Evolutionary conservation across 2,329 filamentous ascomycete species (phyloP), one percentile per base, ranked within the genome.

Genomic region (Cladosporium velox): DNA sequence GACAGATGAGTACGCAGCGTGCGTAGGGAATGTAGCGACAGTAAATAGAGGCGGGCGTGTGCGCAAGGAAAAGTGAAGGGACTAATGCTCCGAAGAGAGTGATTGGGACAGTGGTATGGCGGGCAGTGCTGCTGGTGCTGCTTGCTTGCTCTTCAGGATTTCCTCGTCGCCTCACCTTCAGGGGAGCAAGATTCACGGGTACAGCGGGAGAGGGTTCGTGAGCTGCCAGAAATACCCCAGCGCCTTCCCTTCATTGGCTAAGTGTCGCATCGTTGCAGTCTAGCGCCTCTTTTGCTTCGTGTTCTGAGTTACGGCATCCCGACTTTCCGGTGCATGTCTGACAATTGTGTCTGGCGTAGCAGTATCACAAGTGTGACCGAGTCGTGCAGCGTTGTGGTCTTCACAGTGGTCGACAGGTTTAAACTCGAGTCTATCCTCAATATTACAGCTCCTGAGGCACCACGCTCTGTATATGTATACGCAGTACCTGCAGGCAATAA

Each of bases 131-230:
- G 5, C n/a, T 47, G 41, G 14, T 44, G 38, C 8, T 21, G n/a
- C 41, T 47, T 47, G 32, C 52, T 28, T 54, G 51, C 51, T 32
- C 51, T 55, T 55, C 52, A 55, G 52, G 52, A 55, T 55, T 55
- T 55, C 52, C 35, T 59, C 55, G 55, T 59, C 55, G 34, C 24
- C 34, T 47, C 32, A 3, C 35, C 35, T 41, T 32, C 52, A 55
- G 52, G 52, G 30, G 52, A 55, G 26, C 26, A 32, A 55, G 28
- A 34, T 32, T 55, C 26, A 32, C 52, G 52, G 52, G 28, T 55
- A 32, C 26, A 32, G 52, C 52, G 52, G 52, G 41, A 47, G 41
- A 24, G 41, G 41, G 41, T 47, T 47, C 41, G 38, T 44, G 41
- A 47, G 41, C n/a, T 24, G 41, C 41, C 41, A 24, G 41, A 47